These are phyloP conservation scores for Mycogone perniciosa DNA, from an alignment of 2,329 filamentous ascomycete species.

Conservation along the genomic window DNA sequence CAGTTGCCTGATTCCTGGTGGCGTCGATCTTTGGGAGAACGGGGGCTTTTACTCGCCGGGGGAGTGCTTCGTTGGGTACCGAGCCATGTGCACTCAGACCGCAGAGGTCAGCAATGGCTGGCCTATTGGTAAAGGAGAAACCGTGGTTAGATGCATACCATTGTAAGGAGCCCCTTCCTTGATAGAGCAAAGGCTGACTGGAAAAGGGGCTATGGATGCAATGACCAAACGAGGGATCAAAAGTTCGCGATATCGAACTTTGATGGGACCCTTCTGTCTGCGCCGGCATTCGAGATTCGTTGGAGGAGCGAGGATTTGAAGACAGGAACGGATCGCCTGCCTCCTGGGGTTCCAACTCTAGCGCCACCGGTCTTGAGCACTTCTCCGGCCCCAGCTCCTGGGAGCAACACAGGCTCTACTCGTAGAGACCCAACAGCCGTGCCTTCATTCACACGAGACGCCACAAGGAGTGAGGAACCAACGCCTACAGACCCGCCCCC, in stretches of 20 bases:
- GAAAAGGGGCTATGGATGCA: constrained; percentile 18
- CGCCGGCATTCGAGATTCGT: constrained; percentile 25
- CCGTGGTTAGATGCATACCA: constrained; percentile 23
- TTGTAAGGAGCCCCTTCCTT: constrained; percentile 11
- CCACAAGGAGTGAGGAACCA: background rate
- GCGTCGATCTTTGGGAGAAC: constrained; percentile 18
- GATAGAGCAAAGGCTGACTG: background rate
- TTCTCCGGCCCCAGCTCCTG: background rate
- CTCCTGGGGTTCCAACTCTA: background rate
- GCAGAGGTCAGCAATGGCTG: constrained; percentile 13
- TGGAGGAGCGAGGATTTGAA: constrained; percentile 20
- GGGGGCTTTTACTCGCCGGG: constrained; percentile 27
- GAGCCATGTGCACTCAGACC: constrained; percentile 21
- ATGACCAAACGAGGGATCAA: constrained; percentile 16
- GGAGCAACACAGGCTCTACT: background rate
- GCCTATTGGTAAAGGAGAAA: constrained; percentile 20
- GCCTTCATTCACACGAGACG: background rate
- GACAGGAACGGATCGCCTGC: background rate
- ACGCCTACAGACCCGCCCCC: background rate
- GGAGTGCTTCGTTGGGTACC: constrained; percentile 24
- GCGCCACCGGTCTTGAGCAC: background rate
- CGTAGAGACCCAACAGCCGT: background rate
- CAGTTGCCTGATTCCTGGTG: constrained; percentile 19
- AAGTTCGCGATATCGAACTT: constrained; percentile 18
- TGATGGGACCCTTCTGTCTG: constrained; percentile 19